Conservation (phyloP, 164 flowering plant genomes). For the Stephania japonica region DNA sequence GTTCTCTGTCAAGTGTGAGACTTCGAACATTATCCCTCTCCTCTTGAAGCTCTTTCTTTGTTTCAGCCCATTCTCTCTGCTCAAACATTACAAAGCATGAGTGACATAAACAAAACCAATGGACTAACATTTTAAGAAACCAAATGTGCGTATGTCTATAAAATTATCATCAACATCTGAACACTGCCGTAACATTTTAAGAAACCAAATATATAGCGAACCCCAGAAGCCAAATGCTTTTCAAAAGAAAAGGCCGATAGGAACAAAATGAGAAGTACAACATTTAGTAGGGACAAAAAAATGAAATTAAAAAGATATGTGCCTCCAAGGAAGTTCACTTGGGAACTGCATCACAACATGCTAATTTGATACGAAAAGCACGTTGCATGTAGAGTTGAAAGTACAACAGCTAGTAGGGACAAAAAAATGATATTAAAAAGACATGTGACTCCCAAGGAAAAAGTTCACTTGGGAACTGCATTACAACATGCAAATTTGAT, state of each 20-base stretch:
- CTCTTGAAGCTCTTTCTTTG: constrained; percentile 79
- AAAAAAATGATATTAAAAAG: neutral
- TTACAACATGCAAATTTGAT: neutral
- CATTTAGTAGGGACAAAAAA: no score
- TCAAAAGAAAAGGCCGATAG: no score
- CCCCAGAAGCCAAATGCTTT: neutral
- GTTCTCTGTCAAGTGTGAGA: constrained; percentile 59
- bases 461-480: neutral
- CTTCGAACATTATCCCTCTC: constrained; percentile 58
- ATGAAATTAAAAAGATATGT: neutral
- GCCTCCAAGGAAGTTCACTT: neutral
- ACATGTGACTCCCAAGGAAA: neutral
- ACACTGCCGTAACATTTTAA: neutral
- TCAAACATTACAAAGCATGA: no score
- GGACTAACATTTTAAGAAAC: neutral
- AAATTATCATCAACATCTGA: neutral
- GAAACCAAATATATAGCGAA: neutral
- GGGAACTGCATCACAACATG: neutral
- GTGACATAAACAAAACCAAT: no score
- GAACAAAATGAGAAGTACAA: no score
- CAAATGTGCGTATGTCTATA: neutral
- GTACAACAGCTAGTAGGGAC: no score
- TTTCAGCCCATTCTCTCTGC: constrained; percentile 95
- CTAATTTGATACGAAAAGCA: neutral
- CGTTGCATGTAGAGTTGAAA: neutral